These are phyloP conservation scores for Pneumocystis sp. DNA, from an alignment of 1,139 yeast species.

Conservation along the genomic window DNA sequence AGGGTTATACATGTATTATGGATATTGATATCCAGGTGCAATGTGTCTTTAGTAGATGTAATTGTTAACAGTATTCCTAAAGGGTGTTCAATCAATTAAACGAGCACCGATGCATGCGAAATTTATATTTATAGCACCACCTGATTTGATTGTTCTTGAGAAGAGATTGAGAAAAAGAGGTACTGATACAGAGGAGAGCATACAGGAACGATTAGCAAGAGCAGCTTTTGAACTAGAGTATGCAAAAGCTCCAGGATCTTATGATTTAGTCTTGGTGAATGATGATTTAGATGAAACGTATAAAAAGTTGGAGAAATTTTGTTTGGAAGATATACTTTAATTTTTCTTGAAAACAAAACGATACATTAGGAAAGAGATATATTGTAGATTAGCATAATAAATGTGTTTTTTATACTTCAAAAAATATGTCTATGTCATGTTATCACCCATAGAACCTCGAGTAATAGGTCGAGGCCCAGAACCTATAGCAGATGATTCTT, in stretches of 20 bases:
- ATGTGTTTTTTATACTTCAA: neutral
- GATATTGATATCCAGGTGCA: slow-evolving; percentile 83
- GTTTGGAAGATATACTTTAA: slow-evolving; percentile 28
- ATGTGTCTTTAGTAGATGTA: slow-evolving; percentile 11
- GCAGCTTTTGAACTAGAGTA: slow-evolving; percentile 80
- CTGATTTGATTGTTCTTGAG: slow-evolving; percentile 63
- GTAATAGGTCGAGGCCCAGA: slow-evolving; percentile 4
- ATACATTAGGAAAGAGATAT: neutral
- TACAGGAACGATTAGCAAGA: slow-evolving; percentile 69
- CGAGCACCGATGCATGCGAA: slow-evolving; percentile 67
- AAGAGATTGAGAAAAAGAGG: slow-evolving; percentile 75
- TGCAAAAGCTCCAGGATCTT: slow-evolving; percentile 74
- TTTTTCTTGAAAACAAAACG: neutral
- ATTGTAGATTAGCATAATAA: neutral
- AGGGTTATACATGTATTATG: slow-evolving; percentile 56
- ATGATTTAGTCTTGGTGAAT: slow-evolving; percentile 75
- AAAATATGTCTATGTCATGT: neutral
- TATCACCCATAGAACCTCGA: neutral
- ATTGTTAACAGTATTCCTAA: neutral
- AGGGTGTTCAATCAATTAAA: slow-evolving; percentile 83
- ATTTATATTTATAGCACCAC: slow-evolving; percentile 80
- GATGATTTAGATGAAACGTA: slow-evolving; percentile 87
- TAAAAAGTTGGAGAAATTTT: slow-evolving; percentile 58
- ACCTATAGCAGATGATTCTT: slow-evolving; percentile 37
- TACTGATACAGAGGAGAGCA: slow-evolving; percentile 76